A percentile compares a stretch with the other conserved stretches of the same genome.
Conservation (phyloP, 2,329 filamentous ascomycete species). For the Harringtonia aguacate region DNA sequence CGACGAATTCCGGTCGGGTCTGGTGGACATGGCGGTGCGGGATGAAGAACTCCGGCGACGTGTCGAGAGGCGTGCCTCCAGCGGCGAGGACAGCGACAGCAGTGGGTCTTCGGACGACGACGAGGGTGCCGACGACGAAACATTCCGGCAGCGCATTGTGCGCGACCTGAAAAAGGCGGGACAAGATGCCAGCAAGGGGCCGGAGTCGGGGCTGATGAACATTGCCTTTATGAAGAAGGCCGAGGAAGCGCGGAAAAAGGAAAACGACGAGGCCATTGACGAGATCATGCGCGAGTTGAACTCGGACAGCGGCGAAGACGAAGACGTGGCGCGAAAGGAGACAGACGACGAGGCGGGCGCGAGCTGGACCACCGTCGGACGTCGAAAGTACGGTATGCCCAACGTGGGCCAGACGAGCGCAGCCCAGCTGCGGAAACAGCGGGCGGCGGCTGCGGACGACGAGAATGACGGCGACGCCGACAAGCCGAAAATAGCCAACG, state of each 20-base stretch:
- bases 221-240: slow-evolving; percentile 96
- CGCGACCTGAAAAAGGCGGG: slow-evolving; percentile 31
- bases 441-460: too few species aligned
- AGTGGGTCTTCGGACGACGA: slow-evolving; percentile 9
- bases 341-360: slow-evolving; percentile 8
- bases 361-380: slow-evolving; percentile 7
- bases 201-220: slow-evolving; percentile 58
- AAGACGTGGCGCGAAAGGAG: slow-evolving; percentile 8
- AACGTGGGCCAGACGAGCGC: not conserved
- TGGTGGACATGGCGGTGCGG: slow-evolving; percentile 70
- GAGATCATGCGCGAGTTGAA: slow-evolving; percentile 64
- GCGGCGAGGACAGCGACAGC: slow-evolving; percentile 16
- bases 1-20: slow-evolving; percentile 67
- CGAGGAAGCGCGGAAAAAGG: slow-evolving; percentile 64
- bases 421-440: too few species aligned
- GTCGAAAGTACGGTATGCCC: slow-evolving; percentile 9
- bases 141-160: slow-evolving; percentile 37
- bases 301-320: not conserved
- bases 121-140: slow-evolving; percentile 44
- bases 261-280: slow-evolving; percentile 67
- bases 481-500: not conserved
- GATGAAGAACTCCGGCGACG: slow-evolving; percentile 74
- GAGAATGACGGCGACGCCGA: not conserved
- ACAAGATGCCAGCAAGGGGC: slow-evolving; percentile 29
- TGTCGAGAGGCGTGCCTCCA: slow-evolving; percentile 56